Base-by-base conservation (phyloP, 2,329 filamentous ascomycete species). In the Diatrype stigma region DNA sequence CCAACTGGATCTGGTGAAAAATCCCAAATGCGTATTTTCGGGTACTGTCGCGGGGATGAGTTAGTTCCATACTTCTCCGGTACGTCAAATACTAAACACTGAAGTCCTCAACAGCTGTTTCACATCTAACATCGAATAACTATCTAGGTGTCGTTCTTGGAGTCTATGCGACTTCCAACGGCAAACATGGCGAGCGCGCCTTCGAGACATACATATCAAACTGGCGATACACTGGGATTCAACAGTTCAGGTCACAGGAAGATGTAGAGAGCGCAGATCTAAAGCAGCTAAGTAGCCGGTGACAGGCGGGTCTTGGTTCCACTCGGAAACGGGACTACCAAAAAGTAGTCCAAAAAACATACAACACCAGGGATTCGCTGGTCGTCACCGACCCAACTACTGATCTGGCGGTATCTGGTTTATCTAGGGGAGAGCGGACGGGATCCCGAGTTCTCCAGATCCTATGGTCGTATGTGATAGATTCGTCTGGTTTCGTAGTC, bases 1-100 rank as follows among this genome's bases (percentile, higher is more conserved):
- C 23, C 48, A 3, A 49, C 48, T n/a, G 32, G 19, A 19, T 4
- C 8, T 5, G 17, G 17, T 0, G 42, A 32, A 2, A 17, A 37
- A 30, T 30, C 26, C 10, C 35, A 52, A 6, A 19, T 52, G n/a
- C 32, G 11, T n/a, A 46, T 51, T 1, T 54, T 56, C 10, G 56
- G 56, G 0, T 11, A 56, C 30, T 58, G 50, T 12, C 50, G 51
- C 21, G 54, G 54, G 1, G 49, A 51, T 1, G 52, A 56, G 2
- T 14, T 58, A 30, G 50, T 58, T 3, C 56, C 54, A 0, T 58
- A 58, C 28, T 58, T 55, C 42, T 58, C 54, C 28, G 54, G 56
- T 55, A 38, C 3, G 47, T 21, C 22, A 32, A 34, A 7, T 37
- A 32, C 14, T 6, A 2, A 7, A 6, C n/a, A 2, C 14, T 6